Conservation (phyloP, 768 basidiomycete species). For the Tricholoma matsutake region DNA sequence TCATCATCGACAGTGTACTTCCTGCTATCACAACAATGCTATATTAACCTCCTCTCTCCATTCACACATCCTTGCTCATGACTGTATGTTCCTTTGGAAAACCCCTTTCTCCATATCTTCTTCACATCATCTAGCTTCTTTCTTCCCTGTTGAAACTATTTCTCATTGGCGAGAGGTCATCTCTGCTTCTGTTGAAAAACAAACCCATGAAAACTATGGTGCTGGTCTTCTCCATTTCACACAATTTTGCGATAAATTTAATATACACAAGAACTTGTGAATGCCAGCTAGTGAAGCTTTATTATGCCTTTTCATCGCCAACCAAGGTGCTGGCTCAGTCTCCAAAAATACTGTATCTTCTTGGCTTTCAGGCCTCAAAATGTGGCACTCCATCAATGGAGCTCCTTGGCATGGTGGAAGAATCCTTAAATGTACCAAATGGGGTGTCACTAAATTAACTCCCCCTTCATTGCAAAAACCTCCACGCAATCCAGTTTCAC, state of each 20-base stretch:
- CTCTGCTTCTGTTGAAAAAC: background rate
- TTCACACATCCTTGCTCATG: background rate
- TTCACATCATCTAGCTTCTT: background rate
- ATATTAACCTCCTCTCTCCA: background rate
- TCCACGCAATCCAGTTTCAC: conserved; percentile 25
- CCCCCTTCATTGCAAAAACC: background rate
- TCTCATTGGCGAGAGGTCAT: background rate
- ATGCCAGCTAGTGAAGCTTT: background rate
- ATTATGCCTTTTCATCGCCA: background rate
- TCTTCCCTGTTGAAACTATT: background rate
- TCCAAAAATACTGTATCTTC: conserved; percentile 8
- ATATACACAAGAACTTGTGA: background rate
- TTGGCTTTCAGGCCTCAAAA: conserved; percentile 26
- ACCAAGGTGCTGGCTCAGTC: background rate
- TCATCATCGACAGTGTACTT: background rate
- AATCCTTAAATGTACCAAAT: conserved; percentile 9
- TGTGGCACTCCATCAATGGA: conserved; percentile 11
- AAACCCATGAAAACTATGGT: background rate
- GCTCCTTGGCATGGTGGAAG: conserved; percentile 28
- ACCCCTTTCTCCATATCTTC: background rate
- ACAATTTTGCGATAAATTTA: background rate
- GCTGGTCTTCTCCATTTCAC: background rate
- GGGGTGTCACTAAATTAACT: conserved; percentile 10
- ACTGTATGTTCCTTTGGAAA: background rate
- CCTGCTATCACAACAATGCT: background rate